Evolutionary conservation across 148 eudicot species (phyloP).

Genomic region (Fagopyrum tataricum): DNA sequence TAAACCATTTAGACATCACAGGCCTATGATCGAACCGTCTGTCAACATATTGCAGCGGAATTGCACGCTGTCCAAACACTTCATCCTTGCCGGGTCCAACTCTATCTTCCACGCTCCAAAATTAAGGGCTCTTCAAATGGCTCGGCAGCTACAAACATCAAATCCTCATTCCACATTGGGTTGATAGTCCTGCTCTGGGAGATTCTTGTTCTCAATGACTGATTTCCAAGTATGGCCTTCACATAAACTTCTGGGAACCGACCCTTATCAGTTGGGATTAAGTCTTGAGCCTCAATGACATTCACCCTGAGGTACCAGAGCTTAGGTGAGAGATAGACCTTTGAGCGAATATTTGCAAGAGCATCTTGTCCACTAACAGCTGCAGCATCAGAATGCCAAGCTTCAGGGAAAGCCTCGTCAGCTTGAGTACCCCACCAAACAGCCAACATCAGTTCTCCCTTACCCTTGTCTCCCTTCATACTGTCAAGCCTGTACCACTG

Average conservation of each 20-base stretch:
- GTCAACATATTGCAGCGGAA: slow-evolving; percentile 39
- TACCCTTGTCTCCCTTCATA: slow-evolving; percentile 37
- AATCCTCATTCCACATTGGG: slow-evolving; percentile 73
- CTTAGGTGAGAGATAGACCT: slow-evolving; percentile 67
- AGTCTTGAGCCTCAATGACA: slow-evolving; percentile 73
- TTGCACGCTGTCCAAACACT: slow-evolving; percentile 31
- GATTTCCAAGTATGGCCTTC: slow-evolving; percentile 52
- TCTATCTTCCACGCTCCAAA: slow-evolving; percentile 48
- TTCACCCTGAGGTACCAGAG: slow-evolving; percentile 76
- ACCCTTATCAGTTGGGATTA: slow-evolving; percentile 35
- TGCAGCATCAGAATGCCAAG: slow-evolving; percentile 75
- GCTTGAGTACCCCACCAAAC: slow-evolving; percentile 85
- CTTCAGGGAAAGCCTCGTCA: slow-evolving; percentile 72
- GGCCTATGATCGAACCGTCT: slow-evolving; percentile 53
- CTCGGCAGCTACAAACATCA: slow-evolving; percentile 69
- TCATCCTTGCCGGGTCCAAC: slow-evolving; percentile 44
- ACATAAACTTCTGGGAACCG: slow-evolving; percentile 56
- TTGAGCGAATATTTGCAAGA: slow-evolving; percentile 53
- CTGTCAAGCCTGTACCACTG: slow-evolving; percentile 74
- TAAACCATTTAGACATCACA: slow-evolving; percentile 37
- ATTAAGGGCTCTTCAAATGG: slow-evolving; percentile 60
- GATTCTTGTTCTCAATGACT: slow-evolving; percentile 40
- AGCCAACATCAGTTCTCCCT: slow-evolving; percentile 68
- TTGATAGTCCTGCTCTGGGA: slow-evolving; percentile 46
- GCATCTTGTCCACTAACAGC: slow-evolving; percentile 53